Evolutionary conservation across 164 flowering plant genomes (phyloP), one percentile per base, ranked within the genome.

Genomic region (Litsea cubeba): DNA sequence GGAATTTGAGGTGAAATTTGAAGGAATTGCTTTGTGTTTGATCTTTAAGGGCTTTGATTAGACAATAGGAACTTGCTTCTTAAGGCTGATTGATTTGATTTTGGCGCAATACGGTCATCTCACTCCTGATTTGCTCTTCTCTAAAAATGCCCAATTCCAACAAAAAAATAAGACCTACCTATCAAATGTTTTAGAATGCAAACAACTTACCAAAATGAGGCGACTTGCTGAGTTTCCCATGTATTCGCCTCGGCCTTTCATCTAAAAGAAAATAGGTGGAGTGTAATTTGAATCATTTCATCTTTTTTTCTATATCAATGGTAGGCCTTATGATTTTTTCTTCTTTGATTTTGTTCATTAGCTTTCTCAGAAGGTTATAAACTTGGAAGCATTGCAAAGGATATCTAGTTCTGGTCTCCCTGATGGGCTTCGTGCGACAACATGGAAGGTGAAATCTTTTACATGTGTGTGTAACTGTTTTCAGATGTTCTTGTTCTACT

Each of bases 331-430:
- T 62, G 23, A 60, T 22, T 72, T 40, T 18, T 18, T 62, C 28
- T 49, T n/a, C 25, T 49, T 32, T 62, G 28, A 25, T 62, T 65
- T 35, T 25, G 32, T 26, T 65, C 46, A 5, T 73, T 23, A 75
- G 77, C 62, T 75, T 50, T 75, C 77, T 20, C 73, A 50, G 35
- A 50, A 75, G 69, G 69, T 75, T 70, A 75, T 75, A 70, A 46
- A 70, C 69, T 25, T 75, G 73, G 77, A 75, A 22, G 62, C 40
- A 12, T 8, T 75, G 73, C 72, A 64, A 70, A 70, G 69, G 20
- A 62, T 75, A 40, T 68, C 73, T 12, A 63, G 60, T 62, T 62
- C 69, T 8, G 77, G 77, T 63, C 68, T 75, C 63, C 73, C 77
- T 58, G 73, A 70, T 75, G 77, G 63, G 46, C 46, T 62, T 10